Base-by-base conservation (phyloP, 2,329 filamentous ascomycete species). In the Alternaria rosae region DNA sequence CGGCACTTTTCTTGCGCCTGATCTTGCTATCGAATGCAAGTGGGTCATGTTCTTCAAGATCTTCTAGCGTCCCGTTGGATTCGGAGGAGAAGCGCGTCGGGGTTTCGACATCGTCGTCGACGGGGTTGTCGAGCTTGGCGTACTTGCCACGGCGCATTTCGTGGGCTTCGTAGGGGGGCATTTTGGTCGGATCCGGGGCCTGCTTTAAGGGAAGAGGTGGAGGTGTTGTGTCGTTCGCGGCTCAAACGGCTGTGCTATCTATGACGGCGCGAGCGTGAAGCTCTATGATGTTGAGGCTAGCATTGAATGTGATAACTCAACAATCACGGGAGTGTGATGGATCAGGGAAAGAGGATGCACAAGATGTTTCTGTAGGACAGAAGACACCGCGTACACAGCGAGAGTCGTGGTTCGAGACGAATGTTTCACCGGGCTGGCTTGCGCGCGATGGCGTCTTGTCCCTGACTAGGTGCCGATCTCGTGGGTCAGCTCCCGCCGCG, bases 11-110 rank as follows among this genome's bases (percentile, higher is more conserved):
- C 75, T 78, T 82, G 69, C 75, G 81, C 78, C 76, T 79, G 69
- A 80, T 77, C 61, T 68, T 78, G 67, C 70, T 77, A 65, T 76
- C 77, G 64, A 78, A 79, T 60, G 81, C 81, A 7, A 84, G 74
- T 17, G 82, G 82, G 61, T 84, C 82, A 67, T 83, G 77, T 57
- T 83, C 82, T 64, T 83, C 81, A 60, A 83, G 74, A 64, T 80
- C 78, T 67, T 79, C 73, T 56, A 75, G 73, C n/a, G 76, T 78
- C 17, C 65, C 69, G 56, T 73, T 71, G 13, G 76, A 77, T 30
- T 78, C 78, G 65, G 76, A 74, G 53, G 80, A 81, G 61, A 70
- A 73, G 67, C 80, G 69, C 54, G 71, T 69, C 41, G 78, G 75
- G 25, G 73, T 77, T 44, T 74, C 72, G 55, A 70, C 52, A 38